Base-by-base conservation (phyloP, 257 asterid species). In the Ocimum tenuiflorum region DNA sequence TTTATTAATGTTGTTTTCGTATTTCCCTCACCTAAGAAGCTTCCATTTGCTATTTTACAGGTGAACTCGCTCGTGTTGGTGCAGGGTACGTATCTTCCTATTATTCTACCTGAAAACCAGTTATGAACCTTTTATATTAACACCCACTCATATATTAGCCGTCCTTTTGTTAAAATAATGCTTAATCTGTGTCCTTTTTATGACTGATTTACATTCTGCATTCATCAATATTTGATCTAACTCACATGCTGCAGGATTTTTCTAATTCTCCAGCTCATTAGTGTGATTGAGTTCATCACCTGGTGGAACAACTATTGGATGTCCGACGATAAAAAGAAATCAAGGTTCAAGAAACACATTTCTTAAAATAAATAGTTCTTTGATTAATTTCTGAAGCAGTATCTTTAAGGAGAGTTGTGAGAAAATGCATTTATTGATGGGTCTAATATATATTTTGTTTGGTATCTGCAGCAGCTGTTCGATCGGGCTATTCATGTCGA, bases 241-340 rank as follows among this genome's bases (percentile, higher is more conserved):
- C 58, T 66, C 50, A 29, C 35, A 59, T 63, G 59, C 9, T 46
- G 78, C 89, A 89, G 96, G 74, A 69, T 87, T 13, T 91, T 89
- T 72, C 79, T 89, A 59, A 72, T 84, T 76, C 98, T 91, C 39
- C 97, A 91, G 86, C 88, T 91, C 22, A 73, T 89, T 56, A 91
- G 98, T 48, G 94, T 89, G 41, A 89, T 89, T 43, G 97, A 89
- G 71, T 91, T 91, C 38, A 87, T 91, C 55, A 87, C 96, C 1
- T 89, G 98, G 97, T 89, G 96, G 96, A 87, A 89, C 72, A 84
- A 75, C 80, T 87, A 85, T 36, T 91, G 98, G 98, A 83, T 91
- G 95, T 78, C 97, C 1, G 87, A 91, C 12, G 88, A 85, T 15
- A 73, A 59, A 60, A 80, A 74, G 60, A 79, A 87, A 48, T 69